Base-by-base conservation (phyloP, 352 stramenopile genomes). In the Phytophthora kernoviae region DNA sequence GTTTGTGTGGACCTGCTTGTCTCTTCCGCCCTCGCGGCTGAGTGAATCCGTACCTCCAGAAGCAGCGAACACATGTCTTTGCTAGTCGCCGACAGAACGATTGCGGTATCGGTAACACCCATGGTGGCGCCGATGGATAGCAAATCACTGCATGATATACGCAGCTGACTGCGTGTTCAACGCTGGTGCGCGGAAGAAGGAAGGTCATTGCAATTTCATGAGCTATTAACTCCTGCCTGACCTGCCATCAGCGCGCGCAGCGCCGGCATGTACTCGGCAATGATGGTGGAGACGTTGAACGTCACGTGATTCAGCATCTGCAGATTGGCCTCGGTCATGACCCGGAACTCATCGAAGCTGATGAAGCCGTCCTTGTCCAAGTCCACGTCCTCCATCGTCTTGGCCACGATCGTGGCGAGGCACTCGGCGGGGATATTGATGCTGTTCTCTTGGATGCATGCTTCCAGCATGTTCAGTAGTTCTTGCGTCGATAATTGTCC, bases 291-390 rank as follows among this genome's bases (percentile, higher is more conserved):
- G 26, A 93, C 77, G 63, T 91, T 93, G 73, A 93, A 85, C 30
- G 81, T 91, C 39, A 93, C 72, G 62, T 91, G 84, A 61, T 86
- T 88, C 49, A 91, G 72, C 81, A 90, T 93, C 49, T 88, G 75
- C 54, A 86, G 73, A 49, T 86, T 91, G 46, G 67, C 66, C 34
- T 76, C 69, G 5, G 68, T 84, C 47, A 93, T 70, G 41, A 77
- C 62, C 8, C 64, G 60, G 68, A 88, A 93, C 65, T 90, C 81
- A 42, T 91, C 79, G 51, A 86, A 88, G 70, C 76, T 88, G 49
- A 93, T 85, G 60, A 87, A 87, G 46, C 80, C 78, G 58, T 91
- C 81, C 21, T 73, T 65, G 57, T 90, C 80, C 18, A 78, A 40
- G 40, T 88, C 81, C 41, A 93, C 72, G 44, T 91, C 79, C 12